A percentile compares a stretch with the other conserved stretches of the same genome.
phyloP scores from a whole-genome alignment of 805 yeast species.

The Myxozyma udenii region DNA sequence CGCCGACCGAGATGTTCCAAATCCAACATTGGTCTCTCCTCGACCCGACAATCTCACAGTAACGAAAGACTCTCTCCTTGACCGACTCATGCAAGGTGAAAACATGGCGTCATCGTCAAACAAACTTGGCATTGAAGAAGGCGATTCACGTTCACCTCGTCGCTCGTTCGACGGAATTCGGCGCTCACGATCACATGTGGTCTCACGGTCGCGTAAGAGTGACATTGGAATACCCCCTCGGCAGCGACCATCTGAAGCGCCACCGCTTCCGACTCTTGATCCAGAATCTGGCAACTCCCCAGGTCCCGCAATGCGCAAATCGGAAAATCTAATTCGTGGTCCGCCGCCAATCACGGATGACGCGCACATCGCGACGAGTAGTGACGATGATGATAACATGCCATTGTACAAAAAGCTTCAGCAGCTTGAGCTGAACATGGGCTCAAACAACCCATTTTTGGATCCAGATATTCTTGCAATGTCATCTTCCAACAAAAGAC shows the following conservation, averaged over 20 bases:
- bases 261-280: not conserved
- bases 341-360: no score
- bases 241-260: not conserved
- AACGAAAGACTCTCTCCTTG: conserved; percentile 24
- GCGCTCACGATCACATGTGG: no score
- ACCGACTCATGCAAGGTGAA: conserved; percentile 21
- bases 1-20: not conserved
- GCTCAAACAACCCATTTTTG: conserved; percentile 22
- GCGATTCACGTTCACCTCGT: not conserved
- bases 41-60: conserved; percentile 7
- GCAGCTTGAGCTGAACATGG: conserved; percentile 13
- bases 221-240: not conserved
- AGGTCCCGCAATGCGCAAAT: no score
- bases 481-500: not conserved
- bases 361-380: not conserved
- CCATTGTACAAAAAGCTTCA: conserved; percentile 20
- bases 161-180: not conserved
- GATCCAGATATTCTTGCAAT: conserved; percentile 14
- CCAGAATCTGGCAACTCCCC: no score
- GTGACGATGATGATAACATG: conserved; percentile 20
- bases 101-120: conserved; percentile 9
- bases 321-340: no score
- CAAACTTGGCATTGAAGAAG: not conserved
- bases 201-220: not conserved
- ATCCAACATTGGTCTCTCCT: conserved; percentile 4